phyloP scores from a whole-genome alignment of 441 rosid genomes.

The Eruca vesicaria region DNA sequence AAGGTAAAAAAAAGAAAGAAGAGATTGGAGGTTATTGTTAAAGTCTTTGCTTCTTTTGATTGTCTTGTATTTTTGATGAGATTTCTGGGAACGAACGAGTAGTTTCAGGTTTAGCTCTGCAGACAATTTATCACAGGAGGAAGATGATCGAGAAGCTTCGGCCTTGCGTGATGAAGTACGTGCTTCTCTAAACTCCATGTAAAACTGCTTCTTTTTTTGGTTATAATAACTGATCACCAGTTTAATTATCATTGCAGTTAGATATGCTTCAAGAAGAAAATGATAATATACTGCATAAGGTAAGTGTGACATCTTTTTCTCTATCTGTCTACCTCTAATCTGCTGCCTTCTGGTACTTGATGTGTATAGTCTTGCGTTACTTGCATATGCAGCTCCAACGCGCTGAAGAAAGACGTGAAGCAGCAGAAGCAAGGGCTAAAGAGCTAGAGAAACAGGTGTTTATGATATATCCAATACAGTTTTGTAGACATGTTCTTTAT shows the following conservation, averaged over 20 bases:
- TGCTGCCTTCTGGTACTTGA: slow-evolving; percentile 1
- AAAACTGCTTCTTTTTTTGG: neutral
- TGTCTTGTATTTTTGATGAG: slow-evolving; percentile 19
- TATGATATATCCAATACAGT: neutral
- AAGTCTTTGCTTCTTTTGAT: neutral
- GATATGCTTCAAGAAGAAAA: slow-evolving; percentile 86
- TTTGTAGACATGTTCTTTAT: neutral
- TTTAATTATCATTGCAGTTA: slow-evolving; percentile 41
- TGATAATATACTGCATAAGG: slow-evolving; percentile 64
- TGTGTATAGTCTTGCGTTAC: neutral
- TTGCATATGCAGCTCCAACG: slow-evolving; percentile 32
- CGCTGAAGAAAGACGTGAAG: slow-evolving; percentile 50
- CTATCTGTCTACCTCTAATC: neutral
- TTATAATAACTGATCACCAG: neutral
- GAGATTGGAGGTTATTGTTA: neutral
- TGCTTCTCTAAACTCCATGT: neutral
- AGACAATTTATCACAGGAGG: neutral
- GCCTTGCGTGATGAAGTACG: slow-evolving; percentile 90
- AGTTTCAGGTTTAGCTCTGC: slow-evolving; percentile 34
- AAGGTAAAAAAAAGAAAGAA: slow-evolving; percentile 23
- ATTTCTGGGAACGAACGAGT: neutral
- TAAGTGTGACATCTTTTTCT: neutral
- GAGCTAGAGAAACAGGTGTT: slow-evolving; percentile 95
- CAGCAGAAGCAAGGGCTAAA: slow-evolving; percentile 88
- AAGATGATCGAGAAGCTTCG: slow-evolving; percentile 84